phyloP scores from a whole-genome alignment of 1,284 basidiomycete genomes.

The Chiua sp. region DNA sequence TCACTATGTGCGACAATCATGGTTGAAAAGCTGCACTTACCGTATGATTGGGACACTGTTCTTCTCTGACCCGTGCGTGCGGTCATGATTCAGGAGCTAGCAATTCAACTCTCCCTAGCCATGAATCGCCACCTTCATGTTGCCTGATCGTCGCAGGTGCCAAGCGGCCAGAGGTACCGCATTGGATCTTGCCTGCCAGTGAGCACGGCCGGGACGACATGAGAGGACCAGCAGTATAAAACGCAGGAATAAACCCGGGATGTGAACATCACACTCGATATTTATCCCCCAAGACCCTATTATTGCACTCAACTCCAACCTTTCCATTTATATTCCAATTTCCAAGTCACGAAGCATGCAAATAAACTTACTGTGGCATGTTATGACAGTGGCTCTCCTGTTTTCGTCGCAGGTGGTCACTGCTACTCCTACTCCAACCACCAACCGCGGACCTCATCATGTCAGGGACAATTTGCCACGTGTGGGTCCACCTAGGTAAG shows the following conservation, averaged over 20 bases:
- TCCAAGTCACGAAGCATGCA: neutral
- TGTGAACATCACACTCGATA: neutral
- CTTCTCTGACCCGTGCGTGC: neutral
- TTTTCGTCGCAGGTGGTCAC: neutral
- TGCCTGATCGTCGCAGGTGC: neutral
- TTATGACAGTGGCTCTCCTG: neutral
- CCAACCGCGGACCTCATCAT: neutral
- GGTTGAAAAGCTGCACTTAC: neutral
- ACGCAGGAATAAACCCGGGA: neutral
- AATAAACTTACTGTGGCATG: neutral
- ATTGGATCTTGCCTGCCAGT: neutral
- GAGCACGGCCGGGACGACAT: neutral
- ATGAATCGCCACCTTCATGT: neutral
- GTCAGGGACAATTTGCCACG: neutral
- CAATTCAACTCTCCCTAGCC: neutral
- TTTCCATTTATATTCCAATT: neutral
- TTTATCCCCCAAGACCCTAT: neutral
- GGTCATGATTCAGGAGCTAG: neutral
- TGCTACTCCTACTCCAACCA: neutral
- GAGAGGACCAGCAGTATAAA: neutral
- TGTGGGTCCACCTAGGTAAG: neutral
- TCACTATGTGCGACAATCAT: neutral
- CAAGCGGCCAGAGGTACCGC: neutral
- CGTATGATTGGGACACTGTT: neutral
- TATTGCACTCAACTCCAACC: neutral